Evolutionary conservation across 305 asterid genomes (phyloP).

Genomic region (Rubia occidens): DNA sequence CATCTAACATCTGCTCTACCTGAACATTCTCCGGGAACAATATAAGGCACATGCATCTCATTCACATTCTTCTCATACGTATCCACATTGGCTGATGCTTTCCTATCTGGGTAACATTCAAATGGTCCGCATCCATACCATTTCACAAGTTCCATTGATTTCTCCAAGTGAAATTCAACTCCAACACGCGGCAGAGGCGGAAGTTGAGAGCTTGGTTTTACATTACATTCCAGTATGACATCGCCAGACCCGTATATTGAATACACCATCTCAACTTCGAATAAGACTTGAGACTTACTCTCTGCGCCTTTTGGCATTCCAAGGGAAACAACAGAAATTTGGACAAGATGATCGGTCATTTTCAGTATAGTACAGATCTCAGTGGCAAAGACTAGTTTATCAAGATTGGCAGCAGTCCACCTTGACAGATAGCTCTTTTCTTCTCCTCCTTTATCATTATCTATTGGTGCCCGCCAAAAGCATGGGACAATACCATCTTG

Average conservation of each 20-base stretch:
- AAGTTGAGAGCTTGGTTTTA: conserved; percentile 55
- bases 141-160: conserved; percentile 54
- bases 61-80: conserved; percentile 53
- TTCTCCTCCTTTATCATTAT: conserved; percentile 95
- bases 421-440: conserved; percentile 52
- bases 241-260: conserved; percentile 72
- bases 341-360: conserved; percentile 38
- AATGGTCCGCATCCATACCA: conserved; percentile 96
- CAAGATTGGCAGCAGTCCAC: conserved; percentile 68
- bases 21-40: conserved; percentile 66
- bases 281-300: conserved; percentile 30
- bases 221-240: conserved; percentile 58
- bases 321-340: conserved; percentile 43
- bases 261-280: conserved; percentile 45
- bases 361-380: conserved; percentile 50
- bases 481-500: conserved; percentile 70
- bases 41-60: conserved; percentile 86
- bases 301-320: conserved; percentile 39
- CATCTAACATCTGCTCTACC: conserved; percentile 94
- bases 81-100: conserved; percentile 83
- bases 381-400: conserved; percentile 34
- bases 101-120: conserved; percentile 94
- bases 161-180: conserved; percentile 66
- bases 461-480: conserved; percentile 98
- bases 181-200: conserved; percentile 98